Percentiles rank a stretch among this genome's conserved stretches.
phyloP scores from a whole-genome alignment of 2,329 filamentous ascomycete genomes.

The Colletotrichum euphorbiae region DNA sequence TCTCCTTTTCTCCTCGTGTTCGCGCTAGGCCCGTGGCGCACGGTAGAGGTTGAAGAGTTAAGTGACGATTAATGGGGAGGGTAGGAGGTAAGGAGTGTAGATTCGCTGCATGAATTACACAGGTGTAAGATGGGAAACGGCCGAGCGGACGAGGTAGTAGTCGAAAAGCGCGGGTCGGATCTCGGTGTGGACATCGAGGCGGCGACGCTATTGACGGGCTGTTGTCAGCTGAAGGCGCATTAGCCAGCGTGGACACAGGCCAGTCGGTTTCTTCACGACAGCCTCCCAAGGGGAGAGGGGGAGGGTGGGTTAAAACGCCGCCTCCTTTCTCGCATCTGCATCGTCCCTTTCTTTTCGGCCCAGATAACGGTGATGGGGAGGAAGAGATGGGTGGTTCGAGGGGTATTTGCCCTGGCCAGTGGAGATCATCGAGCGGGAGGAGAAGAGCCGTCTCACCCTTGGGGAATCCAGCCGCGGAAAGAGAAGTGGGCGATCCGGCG shows the following conservation, averaged over 20 bases:
- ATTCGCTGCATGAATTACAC: neutral
- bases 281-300: neutral
- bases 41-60: conserved; percentile 26
- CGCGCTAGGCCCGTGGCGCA: conserved; percentile 1
- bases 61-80: neutral
- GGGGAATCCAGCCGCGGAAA: neutral
- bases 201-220: conserved; percentile 36
- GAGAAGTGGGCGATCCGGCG: neutral
- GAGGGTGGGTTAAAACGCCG: neutral
- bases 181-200: neutral
- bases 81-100: neutral
- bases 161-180: conserved; percentile 1
- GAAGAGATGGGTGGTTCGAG: neutral
- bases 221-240: conserved; percentile 18
- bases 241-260: neutral
- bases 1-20: neutral
- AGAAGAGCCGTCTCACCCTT: neutral
- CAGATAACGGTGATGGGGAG: neutral
- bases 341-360: neutral
- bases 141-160: conserved; percentile 19
- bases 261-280: neutral
- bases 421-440: neutral
- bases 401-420: neutral
- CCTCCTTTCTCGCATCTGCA: neutral
- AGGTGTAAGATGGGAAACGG: conserved; percentile 1